Evolutionary conservation across 148 eudicot species (phyloP).

Genomic region (Fagopyrum homotropicum): DNA sequence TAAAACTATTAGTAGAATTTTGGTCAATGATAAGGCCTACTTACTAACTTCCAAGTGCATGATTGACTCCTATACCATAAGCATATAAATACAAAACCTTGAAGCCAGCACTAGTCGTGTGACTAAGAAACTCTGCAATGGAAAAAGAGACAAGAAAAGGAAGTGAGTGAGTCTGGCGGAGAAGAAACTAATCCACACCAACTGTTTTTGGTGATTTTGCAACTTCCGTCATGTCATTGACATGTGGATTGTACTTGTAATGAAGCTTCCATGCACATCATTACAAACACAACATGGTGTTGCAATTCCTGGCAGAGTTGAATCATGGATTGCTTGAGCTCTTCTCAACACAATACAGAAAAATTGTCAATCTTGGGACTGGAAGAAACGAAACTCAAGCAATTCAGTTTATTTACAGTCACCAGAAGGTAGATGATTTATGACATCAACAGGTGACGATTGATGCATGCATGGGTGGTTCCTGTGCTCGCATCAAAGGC

Average conservation of each 20-base stretch:
- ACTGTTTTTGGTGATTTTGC: not conserved
- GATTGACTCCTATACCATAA: slow-evolving; percentile 20
- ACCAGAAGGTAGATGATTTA: not conserved
- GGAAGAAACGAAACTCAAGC: not conserved
- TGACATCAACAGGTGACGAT: not conserved
- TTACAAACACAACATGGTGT: not conserved
- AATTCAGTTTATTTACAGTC: not conserved
- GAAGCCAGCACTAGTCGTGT: slow-evolving; percentile 27
- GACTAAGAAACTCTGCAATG: slow-evolving; percentile 41
- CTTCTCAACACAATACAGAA: slow-evolving; percentile 1
- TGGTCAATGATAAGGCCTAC: slow-evolving; percentile 18
- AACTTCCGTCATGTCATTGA: slow-evolving; percentile 8
- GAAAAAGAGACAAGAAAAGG: slow-evolving; percentile 32
- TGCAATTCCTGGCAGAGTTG: not conserved
- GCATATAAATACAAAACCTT: slow-evolving; percentile 26
- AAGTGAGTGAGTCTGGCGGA: slow-evolving; percentile 11
- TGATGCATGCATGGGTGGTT: not conserved
- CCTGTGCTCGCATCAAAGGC: not conserved
- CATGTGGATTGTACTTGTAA: slow-evolving; percentile 8
- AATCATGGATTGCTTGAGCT: slow-evolving; percentile 8
- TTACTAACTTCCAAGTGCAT: slow-evolving; percentile 17
- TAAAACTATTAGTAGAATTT: not conserved
- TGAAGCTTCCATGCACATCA: not conserved
- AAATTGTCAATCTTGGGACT: not conserved
- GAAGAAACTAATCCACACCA: slow-evolving; percentile 3